These are phyloP conservation scores for Colletotrichum coccodes DNA, from an alignment of 2,329 filamentous ascomycete genomes.

Conservation along the genomic window DNA sequence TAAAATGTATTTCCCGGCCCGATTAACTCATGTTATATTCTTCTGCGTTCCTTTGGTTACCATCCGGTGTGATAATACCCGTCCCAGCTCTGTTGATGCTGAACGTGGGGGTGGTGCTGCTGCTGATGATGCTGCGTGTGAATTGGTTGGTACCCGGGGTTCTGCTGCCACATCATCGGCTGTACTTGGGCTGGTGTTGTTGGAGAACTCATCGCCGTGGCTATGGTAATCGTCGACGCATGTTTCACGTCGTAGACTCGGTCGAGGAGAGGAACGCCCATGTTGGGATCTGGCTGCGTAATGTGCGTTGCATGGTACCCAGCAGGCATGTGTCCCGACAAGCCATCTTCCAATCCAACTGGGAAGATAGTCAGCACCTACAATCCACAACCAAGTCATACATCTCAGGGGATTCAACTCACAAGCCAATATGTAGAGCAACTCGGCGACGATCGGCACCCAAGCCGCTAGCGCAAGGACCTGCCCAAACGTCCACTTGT, in stretches of 20 bases:
- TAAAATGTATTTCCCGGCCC: background rate
- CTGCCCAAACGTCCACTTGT: slow-evolving; percentile 44
- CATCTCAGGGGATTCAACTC: slow-evolving; percentile 13
- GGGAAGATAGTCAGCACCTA: background rate
- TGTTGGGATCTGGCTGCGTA: slow-evolving; percentile 1
- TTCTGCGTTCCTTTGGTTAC: background rate
- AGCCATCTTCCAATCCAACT: slow-evolving; percentile 29
- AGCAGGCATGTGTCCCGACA: slow-evolving; percentile 28
- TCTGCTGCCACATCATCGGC: background rate
- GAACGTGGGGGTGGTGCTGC: background rate
- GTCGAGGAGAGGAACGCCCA: slow-evolving; percentile 20
- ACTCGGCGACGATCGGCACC: slow-evolving; percentile 40
- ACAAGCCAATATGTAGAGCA: slow-evolving; percentile 40
- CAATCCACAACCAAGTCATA: too few species aligned
- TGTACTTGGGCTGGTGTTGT: background rate
- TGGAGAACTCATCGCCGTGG: background rate
- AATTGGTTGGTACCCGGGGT: slow-evolving; percentile 2
- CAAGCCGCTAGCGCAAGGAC: slow-evolving; percentile 42
- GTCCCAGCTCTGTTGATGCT: slow-evolving; percentile 2
- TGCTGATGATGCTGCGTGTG: slow-evolving; percentile 6
- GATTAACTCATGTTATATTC: background rate
- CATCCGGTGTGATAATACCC: slow-evolving; percentile 5
- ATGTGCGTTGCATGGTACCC: slow-evolving; percentile 22
- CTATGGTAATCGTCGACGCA: background rate
- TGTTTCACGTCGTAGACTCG: slow-evolving; percentile 5